Base-by-base conservation (phyloP, 2,329 filamentous ascomycete genomes). In the Grosmannia serpens region DNA sequence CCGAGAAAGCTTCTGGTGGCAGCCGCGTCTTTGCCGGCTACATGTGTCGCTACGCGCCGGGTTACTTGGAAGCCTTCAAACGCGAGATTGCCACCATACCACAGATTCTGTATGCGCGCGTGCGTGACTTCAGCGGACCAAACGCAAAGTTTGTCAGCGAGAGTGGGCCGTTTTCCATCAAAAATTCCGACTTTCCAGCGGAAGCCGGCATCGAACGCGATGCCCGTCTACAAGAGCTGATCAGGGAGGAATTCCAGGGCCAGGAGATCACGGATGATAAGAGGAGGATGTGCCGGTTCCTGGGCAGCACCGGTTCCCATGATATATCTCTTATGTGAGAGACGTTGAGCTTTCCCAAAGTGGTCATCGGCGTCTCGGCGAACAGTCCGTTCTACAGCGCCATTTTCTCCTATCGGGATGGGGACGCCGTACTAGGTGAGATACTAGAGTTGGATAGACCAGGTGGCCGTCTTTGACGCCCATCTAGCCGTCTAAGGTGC, bases 11-110 rank as follows among this genome's bases (percentile, higher is more conserved):
- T 0, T 73, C 74, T 0, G 64, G 67, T 10, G 75, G 73, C 0
- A n/a, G 8, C 26, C 70, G 69, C 6, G 73, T 84, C 2, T 81
- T 86, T 64, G 79, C 86, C 0, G 82, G 81, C 2, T 83, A 81
- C 59, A 83, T 83, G 74, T 71, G 83, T n/a, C 74, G 83, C 24
- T 84, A 84, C 64, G 82, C 83, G 0, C 69, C 77, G 0, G 73
- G 75, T 0, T 84, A 84, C 61, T 67, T 73, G 0, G 71, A 79
- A 27, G 75, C 78, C 0, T 74, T 85, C 47, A 71, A 75, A 60
- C 41, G 46, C 27, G 82, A 86, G 62, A 70, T 86, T 0, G 75
- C 70, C 0, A 68, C 67, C 0, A 74, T 84, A 33, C 74, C 72
- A 0, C 72, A 75, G 55, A 78, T 86, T 11, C 69, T 75, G n/a